A percentile compares a stretch with the other conserved stretches of the same genome.
Evolutionary conservation across 2,329 filamentous ascomycete species (phyloP).

Genomic region (Sporothrix protearum): DNA sequence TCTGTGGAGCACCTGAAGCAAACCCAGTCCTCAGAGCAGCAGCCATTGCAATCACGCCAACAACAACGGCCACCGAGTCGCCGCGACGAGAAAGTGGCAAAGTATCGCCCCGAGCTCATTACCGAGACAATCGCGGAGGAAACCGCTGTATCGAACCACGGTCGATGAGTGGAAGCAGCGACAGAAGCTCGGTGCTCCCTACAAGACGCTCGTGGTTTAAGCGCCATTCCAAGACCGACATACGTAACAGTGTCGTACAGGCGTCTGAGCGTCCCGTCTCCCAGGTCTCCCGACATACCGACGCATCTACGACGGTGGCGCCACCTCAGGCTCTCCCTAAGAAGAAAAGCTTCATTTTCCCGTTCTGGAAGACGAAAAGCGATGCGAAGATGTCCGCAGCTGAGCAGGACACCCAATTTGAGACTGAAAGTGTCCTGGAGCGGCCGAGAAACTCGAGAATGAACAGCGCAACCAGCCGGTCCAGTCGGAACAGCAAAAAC

Average conservation of each 20-base stretch:
- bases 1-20: neutral
- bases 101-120: slow-evolving; percentile 1
- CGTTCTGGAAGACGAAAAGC: slow-evolving; percentile 54
- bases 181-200: neutral
- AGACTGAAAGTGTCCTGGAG: slow-evolving; percentile 23
- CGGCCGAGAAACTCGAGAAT: slow-evolving; percentile 26
- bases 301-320: neutral
- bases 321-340: slow-evolving; percentile 28
- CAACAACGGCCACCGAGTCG: neutral
- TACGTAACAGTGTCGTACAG: slow-evolving; percentile 23
- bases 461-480: slow-evolving; percentile 22
- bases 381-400: slow-evolving; percentile 44
- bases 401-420: slow-evolving; percentile 33
- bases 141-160: neutral
- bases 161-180: slow-evolving; percentile 14
- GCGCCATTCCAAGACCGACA: slow-evolving; percentile 28
- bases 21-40: neutral
- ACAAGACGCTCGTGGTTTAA: slow-evolving; percentile 28
- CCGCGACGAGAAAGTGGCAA: neutral
- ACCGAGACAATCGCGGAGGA: slow-evolving; percentile 26
- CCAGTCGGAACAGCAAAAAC: slow-evolving; percentile 14
- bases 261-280: neutral
- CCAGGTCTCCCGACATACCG: slow-evolving; percentile 12
- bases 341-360: slow-evolving; percentile 53
- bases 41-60: neutral